Conservation (phyloP, 2,329 filamentous ascomycete genomes). For the Fusarium buharicum region DNA sequence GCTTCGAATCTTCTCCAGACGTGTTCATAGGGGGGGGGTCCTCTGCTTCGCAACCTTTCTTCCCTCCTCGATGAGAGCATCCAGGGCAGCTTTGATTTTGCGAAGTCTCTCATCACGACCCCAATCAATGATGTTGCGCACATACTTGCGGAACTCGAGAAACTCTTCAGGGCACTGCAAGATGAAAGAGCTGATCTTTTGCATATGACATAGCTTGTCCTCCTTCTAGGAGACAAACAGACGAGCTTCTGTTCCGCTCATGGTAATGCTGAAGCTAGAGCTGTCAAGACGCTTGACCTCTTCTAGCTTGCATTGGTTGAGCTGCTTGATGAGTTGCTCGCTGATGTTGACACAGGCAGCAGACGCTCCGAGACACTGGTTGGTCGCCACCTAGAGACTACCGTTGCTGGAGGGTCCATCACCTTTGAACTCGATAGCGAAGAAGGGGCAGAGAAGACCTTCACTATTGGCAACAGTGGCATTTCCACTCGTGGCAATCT, state of each 20-base stretch:
- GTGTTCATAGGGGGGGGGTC: not conserved
- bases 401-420: constrained; percentile 19
- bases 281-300: constrained; percentile 37
- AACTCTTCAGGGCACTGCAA: constrained; percentile 46
- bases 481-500: not conserved
- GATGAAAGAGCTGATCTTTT: constrained; percentile 43
- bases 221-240: constrained; percentile 51
- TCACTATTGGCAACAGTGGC: constrained; percentile 1
- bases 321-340: constrained; percentile 1
- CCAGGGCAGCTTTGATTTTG: constrained; percentile 38
- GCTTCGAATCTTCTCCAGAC: not conserved
- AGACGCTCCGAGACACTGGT: constrained; percentile 50
- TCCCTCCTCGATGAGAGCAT: constrained; percentile 4
- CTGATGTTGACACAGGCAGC: constrained; percentile 48
- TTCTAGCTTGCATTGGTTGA: not conserved
- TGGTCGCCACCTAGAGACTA: constrained; percentile 47
- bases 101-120: constrained; percentile 45
- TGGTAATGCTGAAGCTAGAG: constrained; percentile 43
- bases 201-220: not conserved
- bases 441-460: constrained; percentile 1
- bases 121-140: constrained; percentile 53
- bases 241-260: constrained; percentile 48
- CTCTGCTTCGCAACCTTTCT: not conserved
- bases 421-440: constrained; percentile 7
- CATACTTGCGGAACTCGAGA: constrained; percentile 47